These are phyloP conservation scores for Phanerochaete sordida DNA, from an alignment of 768 basidiomycete genomes.

Conservation along the genomic window DNA sequence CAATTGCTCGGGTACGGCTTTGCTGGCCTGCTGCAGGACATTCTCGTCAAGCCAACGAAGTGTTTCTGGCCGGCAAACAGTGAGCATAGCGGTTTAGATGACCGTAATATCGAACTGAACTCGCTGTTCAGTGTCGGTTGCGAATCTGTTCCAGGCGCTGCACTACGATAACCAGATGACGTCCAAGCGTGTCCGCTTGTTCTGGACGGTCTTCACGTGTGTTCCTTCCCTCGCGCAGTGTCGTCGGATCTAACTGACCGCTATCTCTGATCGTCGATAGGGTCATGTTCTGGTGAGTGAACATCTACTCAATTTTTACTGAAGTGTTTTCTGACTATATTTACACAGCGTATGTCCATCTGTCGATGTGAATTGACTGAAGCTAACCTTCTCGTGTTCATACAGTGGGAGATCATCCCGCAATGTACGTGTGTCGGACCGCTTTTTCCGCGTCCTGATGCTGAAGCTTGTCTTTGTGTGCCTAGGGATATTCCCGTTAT, in stretches of 20 bases:
- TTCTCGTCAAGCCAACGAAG: slow-evolving; percentile 50
- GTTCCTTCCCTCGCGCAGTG: slow-evolving; percentile 22
- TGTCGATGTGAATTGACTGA: not conserved
- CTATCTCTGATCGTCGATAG: slow-evolving; percentile 8
- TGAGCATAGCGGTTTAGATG: not conserved
- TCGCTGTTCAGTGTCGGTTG: slow-evolving; percentile 14
- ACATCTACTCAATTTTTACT: not conserved
- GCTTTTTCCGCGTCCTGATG: slow-evolving; percentile 17
- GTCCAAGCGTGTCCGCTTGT: slow-evolving; percentile 36
- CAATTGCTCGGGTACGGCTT: slow-evolving; percentile 33
- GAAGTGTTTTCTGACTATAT: not conserved
- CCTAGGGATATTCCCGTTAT: slow-evolving; percentile 34
- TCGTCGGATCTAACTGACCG: not conserved
- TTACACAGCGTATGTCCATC: not conserved
- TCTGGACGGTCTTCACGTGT: slow-evolving; percentile 36
- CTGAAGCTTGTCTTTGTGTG: slow-evolving; percentile 1
- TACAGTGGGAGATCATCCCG: slow-evolving; percentile 33
- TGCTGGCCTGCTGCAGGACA: slow-evolving; percentile 34
- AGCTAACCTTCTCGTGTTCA: not conserved
- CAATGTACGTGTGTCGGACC: slow-evolving; percentile 39
- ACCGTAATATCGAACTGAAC: not conserved
- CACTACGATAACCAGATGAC: slow-evolving; percentile 34
- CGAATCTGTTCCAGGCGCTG: slow-evolving; percentile 32
- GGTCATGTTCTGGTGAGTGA: slow-evolving; percentile 9
- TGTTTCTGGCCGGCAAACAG: slow-evolving; percentile 28